Percentiles rank a stretch among this genome's conserved stretches.
Conservation (phyloP, 345 rosid genomes). For the Heritiera fomes region DNA sequence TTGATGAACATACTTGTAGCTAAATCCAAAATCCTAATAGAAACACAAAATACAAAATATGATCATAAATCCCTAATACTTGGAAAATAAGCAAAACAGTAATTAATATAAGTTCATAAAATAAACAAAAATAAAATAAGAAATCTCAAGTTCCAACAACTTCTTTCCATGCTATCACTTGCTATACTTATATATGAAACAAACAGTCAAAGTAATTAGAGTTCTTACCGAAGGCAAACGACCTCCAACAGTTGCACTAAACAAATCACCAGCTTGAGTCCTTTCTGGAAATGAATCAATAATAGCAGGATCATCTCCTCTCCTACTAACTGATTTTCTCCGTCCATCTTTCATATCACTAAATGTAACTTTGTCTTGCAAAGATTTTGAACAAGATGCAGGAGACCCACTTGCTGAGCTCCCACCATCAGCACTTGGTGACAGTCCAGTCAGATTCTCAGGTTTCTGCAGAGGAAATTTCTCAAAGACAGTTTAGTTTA, state of each 20-base stretch:
- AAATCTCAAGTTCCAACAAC: not conserved
- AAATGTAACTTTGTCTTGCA: constrained; percentile 42
- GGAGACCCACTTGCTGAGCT: constrained; percentile 64
- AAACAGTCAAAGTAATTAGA: constrained; percentile 17
- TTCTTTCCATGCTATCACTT: constrained; percentile 9
- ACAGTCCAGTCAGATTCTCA: constrained; percentile 55
- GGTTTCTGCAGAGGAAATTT: constrained; percentile 59
- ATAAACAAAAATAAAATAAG: not conserved
- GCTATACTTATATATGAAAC: not conserved
- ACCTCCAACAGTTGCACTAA: constrained; percentile 58
- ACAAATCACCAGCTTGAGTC: constrained; percentile 72
- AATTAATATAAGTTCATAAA: not conserved
- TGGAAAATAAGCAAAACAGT: not conserved
- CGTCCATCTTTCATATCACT: constrained; percentile 41
- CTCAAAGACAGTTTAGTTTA: not conserved
- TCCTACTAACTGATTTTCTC: constrained; percentile 60
- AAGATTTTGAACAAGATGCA: constrained; percentile 63
- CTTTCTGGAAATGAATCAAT: constrained; percentile 61
- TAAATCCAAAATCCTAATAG: not conserved
- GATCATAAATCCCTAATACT: not conserved
- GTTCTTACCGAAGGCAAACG: constrained; percentile 60
- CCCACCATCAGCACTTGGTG: constrained; percentile 54
- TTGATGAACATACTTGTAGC: not conserved
- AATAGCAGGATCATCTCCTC: constrained; percentile 45
- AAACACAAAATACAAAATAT: not conserved